Percentiles rank a stretch among this genome's conserved stretches.
phyloP scores from a whole-genome alignment of 2,329 filamentous ascomycete genomes.

The Aspergillus ochraceoroseus region DNA sequence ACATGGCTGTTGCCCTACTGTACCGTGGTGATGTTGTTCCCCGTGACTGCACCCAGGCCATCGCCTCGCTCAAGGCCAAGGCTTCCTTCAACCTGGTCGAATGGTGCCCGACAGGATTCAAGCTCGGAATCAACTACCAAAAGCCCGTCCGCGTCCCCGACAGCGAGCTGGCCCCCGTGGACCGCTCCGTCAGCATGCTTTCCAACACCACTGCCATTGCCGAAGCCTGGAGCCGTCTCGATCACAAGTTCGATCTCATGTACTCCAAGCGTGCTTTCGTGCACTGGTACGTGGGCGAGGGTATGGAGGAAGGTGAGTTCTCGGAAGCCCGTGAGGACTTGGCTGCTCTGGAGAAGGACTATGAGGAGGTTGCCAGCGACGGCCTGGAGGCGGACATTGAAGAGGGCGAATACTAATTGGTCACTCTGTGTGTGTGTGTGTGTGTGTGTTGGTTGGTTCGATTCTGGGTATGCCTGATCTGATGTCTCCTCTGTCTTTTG shows the following conservation, averaged over 20 bases:
- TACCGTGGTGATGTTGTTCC: conserved; percentile 64
- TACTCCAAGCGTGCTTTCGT: conserved; percentile 65
- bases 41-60: conserved; percentile 56
- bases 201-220: conserved; percentile 64
- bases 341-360: conserved; percentile 79
- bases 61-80: conserved; percentile 60
- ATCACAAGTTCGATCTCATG: conserved; percentile 67
- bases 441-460: conserved; percentile 14
- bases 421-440: neutral
- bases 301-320: conserved; percentile 91
- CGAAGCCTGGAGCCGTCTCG: conserved; percentile 60
- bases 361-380: conserved; percentile 77
- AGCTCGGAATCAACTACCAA: conserved; percentile 64
- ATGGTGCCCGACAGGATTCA: conserved; percentile 66
- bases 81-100: conserved; percentile 62
- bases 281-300: conserved; percentile 77
- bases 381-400: conserved; percentile 59
- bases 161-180: conserved; percentile 51
- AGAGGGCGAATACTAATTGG: conserved; percentile 34
- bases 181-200: conserved; percentile 58
- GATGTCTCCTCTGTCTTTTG: too few relatives aligned
- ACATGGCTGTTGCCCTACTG: conserved; percentile 63
- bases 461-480: conserved; percentile 20
- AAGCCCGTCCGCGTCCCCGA: conserved; percentile 52
- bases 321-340: conserved; percentile 81